Percentiles rank a stretch among this genome's conserved stretches.
Conservation (phyloP, 495 filamentous ascomycete genomes). For the Penicillium ochrochloron region DNA sequence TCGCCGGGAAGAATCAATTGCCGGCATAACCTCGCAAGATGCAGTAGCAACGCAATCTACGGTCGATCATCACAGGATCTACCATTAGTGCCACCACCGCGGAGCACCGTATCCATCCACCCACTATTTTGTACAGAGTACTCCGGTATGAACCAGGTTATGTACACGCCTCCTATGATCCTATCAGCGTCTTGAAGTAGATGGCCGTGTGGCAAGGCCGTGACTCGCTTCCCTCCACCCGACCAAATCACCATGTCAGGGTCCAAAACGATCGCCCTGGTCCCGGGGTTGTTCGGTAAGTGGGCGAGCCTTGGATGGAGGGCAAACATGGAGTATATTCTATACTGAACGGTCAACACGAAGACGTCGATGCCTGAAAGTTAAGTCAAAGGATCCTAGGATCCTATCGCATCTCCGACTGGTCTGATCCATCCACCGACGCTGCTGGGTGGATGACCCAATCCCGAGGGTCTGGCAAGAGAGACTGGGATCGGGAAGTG, state of each 20-base stretch:
- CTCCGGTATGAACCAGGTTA: not conserved
- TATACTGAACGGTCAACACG: not conserved
- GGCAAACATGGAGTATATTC: not conserved
- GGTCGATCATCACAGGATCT: constrained; percentile 33
- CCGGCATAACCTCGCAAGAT: constrained; percentile 16
- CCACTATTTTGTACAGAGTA: not conserved
- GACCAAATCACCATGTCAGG: constrained; percentile 10
- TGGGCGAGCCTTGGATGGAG: constrained; percentile 6
- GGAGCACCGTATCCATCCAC: not conserved
- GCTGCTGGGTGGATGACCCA: not conserved
- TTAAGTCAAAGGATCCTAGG: not conserved
- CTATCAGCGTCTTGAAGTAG: not conserved
- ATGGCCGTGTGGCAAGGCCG: not conserved
- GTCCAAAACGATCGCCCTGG: constrained; percentile 21
- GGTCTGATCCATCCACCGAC: not conserved
- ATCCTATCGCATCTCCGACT: not conserved
- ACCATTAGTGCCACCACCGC: constrained; percentile 26
- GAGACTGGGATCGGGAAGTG: not conserved
- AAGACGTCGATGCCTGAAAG: not conserved
- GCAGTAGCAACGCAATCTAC: constrained; percentile 9
- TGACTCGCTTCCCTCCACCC: constrained; percentile 1
- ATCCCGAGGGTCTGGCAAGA: not conserved
- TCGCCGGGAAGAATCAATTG: constrained; percentile 26
- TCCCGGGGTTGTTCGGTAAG: constrained; percentile 12
- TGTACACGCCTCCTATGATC: too few relatives aligned